A percentile compares a stretch with the other conserved stretches of the same genome.
Evolutionary conservation across 2,329 filamentous ascomycete genomes (phyloP).

Genomic region (Exophiala mesophila): DNA sequence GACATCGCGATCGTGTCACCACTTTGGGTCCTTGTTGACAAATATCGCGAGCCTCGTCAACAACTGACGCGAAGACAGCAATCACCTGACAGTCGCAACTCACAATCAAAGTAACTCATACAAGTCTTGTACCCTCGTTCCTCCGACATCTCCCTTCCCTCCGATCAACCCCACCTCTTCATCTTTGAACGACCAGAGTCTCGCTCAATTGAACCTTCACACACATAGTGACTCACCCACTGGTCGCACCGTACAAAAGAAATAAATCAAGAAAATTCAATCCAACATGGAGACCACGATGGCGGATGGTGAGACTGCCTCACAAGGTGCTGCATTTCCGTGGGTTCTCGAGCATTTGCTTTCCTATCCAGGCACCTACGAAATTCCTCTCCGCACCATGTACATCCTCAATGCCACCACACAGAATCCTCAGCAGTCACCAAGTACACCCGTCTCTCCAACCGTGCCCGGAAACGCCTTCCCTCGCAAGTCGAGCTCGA

Average conservation of each 20-base stretch:
- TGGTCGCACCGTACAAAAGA: too few species aligned
- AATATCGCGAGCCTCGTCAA: conserved; percentile 13
- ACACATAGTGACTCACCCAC: too few species aligned
- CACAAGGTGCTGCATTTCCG: conserved; percentile 40
- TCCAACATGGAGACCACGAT: conserved; percentile 7
- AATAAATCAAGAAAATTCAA: too few species aligned
- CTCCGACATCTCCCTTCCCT: too few species aligned
- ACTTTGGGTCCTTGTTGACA: conserved; percentile 14
- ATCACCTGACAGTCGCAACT: too few species aligned
- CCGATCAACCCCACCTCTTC: too few species aligned
- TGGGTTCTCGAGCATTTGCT: conserved; percentile 58
- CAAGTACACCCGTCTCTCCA: conserved; percentile 32
- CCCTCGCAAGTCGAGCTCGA: conserved; percentile 12
- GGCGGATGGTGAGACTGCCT: conserved; percentile 14
- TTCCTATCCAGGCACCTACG: conserved; percentile 58
- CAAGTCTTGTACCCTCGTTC: too few species aligned
- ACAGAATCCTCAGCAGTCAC: conserved; percentile 34
- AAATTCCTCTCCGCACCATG: conserved; percentile 63
- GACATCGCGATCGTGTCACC: conserved; percentile 11
- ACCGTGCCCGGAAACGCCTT: conserved; percentile 32
- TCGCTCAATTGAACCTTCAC: too few species aligned
- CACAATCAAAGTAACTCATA: too few species aligned
- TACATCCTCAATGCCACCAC: conserved; percentile 61
- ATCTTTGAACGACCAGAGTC: too few species aligned
- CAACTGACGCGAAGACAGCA: conserved; percentile 4